Base-by-base conservation (phyloP, 1,139 yeast genomes). In the Hanseniaspora sp. region DNA sequence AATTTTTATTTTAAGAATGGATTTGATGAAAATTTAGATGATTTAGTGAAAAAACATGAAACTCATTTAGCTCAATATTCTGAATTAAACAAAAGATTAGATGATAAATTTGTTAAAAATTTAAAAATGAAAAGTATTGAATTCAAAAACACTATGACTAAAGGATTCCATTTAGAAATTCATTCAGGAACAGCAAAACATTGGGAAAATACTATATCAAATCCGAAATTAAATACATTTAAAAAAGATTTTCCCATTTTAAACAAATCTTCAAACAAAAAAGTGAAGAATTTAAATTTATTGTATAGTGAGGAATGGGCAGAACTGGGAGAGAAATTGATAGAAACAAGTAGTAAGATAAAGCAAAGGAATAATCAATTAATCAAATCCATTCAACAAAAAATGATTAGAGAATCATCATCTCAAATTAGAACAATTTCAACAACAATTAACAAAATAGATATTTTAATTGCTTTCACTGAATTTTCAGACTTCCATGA, bases 271-370 rank as follows among this genome's bases (percentile, higher is more conserved):
- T 12, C 44, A 4, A 46, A 46, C 12, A 46, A 46, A 39, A 38
- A 39, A 23, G 7, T 18, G 8, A 41, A 23, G 28, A 41, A 41
- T 28, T 12, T 41, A 13, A 41, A 41, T n/a, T 41, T 31, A 33
- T 23, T 48, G 5, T 34, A 33, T 23, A 28, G 35, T 55, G 58
- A 64, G 1, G 58, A 61, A 15, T 74, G 77, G 76, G 61, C 66
- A 3, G 59, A 59, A 1, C 56, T 74, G 12, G 77, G 74, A 0
- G 52, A 58, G 13, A 58, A 61, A 9, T 56, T 68, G 8, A 6
- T 41, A 13, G 33, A 28, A 28, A 15, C 13, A 28, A 41, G 11
- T 29, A 28, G 34, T 4, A 41, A 29, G 23, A 41, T 41, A 5
- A 41, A 41, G 4, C 15, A 23, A 28, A 23, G 17, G 13, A 41